A percentile compares a stretch with the other conserved stretches of the same genome.
These are phyloP conservation scores for Trypanosoma brucei DNA, from an alignment of 208 protist genomes.

Conservation along the genomic window DNA sequence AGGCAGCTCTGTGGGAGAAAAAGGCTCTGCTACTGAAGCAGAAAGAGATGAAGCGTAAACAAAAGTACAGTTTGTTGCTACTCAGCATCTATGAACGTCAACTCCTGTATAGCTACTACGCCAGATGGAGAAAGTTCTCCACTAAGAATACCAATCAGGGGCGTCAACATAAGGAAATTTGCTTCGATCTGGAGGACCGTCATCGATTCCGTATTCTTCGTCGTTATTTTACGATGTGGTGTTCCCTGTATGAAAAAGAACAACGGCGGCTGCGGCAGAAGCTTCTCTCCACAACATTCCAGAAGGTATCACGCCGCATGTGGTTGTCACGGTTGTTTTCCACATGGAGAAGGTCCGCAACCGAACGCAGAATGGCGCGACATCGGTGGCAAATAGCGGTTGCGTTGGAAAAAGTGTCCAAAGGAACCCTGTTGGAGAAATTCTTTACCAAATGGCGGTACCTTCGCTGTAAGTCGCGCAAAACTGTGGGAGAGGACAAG, in stretches of 20 bases:
- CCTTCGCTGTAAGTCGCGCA: not conserved
- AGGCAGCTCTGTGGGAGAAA: slow-evolving; percentile 67
- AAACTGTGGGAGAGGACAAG: not conserved
- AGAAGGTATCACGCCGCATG: slow-evolving; percentile 33
- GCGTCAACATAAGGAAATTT: slow-evolving; percentile 18
- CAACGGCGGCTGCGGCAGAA: slow-evolving; percentile 48
- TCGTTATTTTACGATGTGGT: slow-evolving; percentile 65
- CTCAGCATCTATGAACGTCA: slow-evolving; percentile 50
- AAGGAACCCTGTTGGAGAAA: slow-evolving; percentile 6
- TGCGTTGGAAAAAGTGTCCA: slow-evolving; percentile 23
- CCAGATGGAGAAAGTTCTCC: slow-evolving; percentile 38
- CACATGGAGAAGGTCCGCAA: slow-evolving; percentile 37
- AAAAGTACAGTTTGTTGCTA: slow-evolving; percentile 59
- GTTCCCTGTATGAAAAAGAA: slow-evolving; percentile 54
- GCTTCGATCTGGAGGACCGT: slow-evolving; percentile 26
- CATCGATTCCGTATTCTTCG: slow-evolving; percentile 34
- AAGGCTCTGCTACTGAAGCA: slow-evolving; percentile 36
- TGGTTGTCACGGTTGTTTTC: slow-evolving; percentile 30
- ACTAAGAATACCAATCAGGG: slow-evolving; percentile 6
- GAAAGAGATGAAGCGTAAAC: slow-evolving; percentile 56
- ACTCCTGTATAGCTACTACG: slow-evolving; percentile 55
- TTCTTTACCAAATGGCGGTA: slow-evolving; percentile 45
- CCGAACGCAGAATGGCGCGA: slow-evolving; percentile 13
- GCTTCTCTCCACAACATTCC: slow-evolving; percentile 35
- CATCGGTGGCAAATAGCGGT: slow-evolving; percentile 11